Evolutionary conservation across 768 basidiomycete species (phyloP), one percentile per base, ranked within the genome.

Genomic region (Suillus occidentalis): DNA sequence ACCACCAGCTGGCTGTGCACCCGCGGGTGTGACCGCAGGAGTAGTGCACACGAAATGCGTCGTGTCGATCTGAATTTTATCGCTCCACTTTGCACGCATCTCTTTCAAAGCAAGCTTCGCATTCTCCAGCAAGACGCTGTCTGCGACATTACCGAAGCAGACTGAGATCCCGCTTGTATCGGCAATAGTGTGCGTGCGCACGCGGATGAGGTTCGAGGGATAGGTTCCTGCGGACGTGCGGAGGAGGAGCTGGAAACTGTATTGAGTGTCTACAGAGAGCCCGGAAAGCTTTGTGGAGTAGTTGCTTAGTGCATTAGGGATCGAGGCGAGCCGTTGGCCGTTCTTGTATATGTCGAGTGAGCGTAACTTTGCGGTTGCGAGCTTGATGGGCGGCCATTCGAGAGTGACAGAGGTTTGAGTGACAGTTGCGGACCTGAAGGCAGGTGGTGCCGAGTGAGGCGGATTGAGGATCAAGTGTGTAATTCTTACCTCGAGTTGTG

Each of bases 11-110:
- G 83, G 83, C 64, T 80, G 83, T 12, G 87, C 87, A 39, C 86
- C 89, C 12, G 75, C 70, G 0, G 87, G 85, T 0, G 87, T 89
- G 12, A 87, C 84, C 1, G 89, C 90, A 3, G 95, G 94, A 0
- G 92, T 94, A 20, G 95, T 97, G 73, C 95, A 97, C 49, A 98
- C 95, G 69, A 97, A 99, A 76, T 99, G 97, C 0, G 96, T 98
- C 12, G 97, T 99, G 73, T 99, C 97, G 64, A 99, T 96, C 79
- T 96, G 93, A 47, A 99, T 95, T 72, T 88, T 91, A 68, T 96
- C 91, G 71, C 89, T 92, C 89, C 91, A 95, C 68, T 90, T 90
- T 0, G 94, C 97, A 49, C 84, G 85, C 91, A 99, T 97, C 70
- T 92, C 89, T 55, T 83, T 74, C 61, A 99, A 77, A 9, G 94